Base-by-base conservation (phyloP, 2,329 filamentous ascomycete species). In the Pseudocercospora eumusae region DNA sequence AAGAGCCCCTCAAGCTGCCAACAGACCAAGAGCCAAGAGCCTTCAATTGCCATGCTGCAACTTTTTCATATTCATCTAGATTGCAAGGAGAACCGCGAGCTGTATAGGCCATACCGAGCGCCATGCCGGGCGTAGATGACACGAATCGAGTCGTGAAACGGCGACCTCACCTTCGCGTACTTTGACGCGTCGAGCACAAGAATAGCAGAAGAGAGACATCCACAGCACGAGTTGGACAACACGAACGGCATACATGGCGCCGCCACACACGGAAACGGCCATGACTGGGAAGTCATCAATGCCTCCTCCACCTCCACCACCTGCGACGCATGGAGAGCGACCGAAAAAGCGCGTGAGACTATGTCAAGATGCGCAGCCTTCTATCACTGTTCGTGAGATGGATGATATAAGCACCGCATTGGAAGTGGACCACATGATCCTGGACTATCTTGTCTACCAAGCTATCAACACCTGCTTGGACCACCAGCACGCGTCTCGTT, bases 401-500 rank as follows among this genome's bases (percentile, higher is more conserved):
- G 72, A 70, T 4, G 69, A 77, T 57, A 59, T 71, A 3, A 71
- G 74, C 21, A 71, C 69, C 4, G 77, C 79, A 44, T 69, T 78
- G 21, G 81, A 84, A 18, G 79, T 84, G 13, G 81, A 86, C 65
- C 69, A 79, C 36, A 79, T 84, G 70, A 84, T 85, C 47, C 74
- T 85, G n/a, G 84, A 86, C 68, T 86, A 84, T 66, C 71, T 85
- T 3, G 68, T 81, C 44, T 81, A 79, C 74, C 77, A 79, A 50
- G 76, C 81, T 7, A 80, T 78, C 45, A 71, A 77, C 20, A 70
- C 74, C 42, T 73, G 81, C 4, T 70, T 84, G 33, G 71, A 75
- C 20, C 65, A 54, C 28, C 63, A 56, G 53, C 27, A 64, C 40
- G 59, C 33, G n/a, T 63, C 20, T 54, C 52, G n/a, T 27, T 23